These are phyloP conservation scores for Lumnitzera racemosa DNA, from an alignment of 345 rosid genomes.

Conservation along the genomic window DNA sequence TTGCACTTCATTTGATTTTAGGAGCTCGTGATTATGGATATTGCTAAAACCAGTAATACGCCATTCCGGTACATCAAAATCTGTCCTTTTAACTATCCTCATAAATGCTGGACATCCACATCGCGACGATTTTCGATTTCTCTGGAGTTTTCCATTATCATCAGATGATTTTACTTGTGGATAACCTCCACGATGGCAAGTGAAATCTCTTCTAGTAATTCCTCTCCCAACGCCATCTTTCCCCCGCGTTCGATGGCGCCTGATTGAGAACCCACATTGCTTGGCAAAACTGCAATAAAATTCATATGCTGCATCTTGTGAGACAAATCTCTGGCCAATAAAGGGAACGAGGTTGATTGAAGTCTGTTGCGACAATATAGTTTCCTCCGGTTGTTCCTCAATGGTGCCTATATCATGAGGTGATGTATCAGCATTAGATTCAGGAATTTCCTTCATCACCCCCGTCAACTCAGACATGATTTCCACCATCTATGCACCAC, in stretches of 20 bases:
- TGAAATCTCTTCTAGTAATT: constrained; percentile 52
- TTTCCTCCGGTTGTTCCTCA: constrained; percentile 38
- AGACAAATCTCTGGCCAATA: constrained; percentile 51
- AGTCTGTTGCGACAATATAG: constrained; percentile 45
- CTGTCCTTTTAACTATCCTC: constrained; percentile 49
- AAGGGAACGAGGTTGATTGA: constrained; percentile 51
- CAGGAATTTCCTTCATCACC: constrained; percentile 38
- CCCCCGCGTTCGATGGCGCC: constrained; percentile 54
- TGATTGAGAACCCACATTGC: constrained; percentile 57
- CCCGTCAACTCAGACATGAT: constrained; percentile 34
- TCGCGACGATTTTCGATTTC: constrained; percentile 52
- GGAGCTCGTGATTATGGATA: constrained; percentile 47
- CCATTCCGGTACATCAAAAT: constrained; percentile 56
- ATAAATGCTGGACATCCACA: constrained; percentile 56
- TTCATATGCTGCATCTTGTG: constrained; percentile 60
- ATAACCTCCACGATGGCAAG: constrained; percentile 56
- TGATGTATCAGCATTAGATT: constrained; percentile 33
- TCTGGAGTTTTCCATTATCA: constrained; percentile 40
- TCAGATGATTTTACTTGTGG: constrained; percentile 43
- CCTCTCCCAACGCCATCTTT: constrained; percentile 63
- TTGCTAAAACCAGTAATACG: constrained; percentile 52
- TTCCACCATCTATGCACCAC: constrained; percentile 9
- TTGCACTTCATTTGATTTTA: constrained; percentile 33
- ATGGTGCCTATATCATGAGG: constrained; percentile 32
- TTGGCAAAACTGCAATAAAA: constrained; percentile 58